A percentile compares a stretch with the other conserved stretches of the same genome.
Evolutionary conservation across 2,329 filamentous ascomycete species (phyloP).

Genomic region (Trichoderma harzianum): DNA sequence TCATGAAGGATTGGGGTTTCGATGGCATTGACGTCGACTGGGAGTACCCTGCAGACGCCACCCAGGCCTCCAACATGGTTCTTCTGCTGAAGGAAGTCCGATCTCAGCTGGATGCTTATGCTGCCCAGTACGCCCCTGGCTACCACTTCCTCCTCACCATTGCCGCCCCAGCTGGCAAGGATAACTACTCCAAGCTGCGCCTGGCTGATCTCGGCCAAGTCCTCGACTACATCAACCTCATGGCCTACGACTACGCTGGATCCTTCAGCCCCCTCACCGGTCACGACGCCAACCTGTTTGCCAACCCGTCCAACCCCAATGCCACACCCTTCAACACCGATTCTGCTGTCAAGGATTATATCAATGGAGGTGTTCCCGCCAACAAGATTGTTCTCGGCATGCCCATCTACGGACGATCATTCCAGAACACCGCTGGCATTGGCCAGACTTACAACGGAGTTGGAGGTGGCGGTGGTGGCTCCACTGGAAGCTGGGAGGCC

Average conservation of each 20-base stretch:
- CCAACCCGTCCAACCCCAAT: constrained; percentile 48
- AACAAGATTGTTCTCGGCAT: constrained; percentile 73
- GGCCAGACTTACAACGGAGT: constrained; percentile 62
- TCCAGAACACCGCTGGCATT: constrained; percentile 53
- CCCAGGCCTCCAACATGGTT: constrained; percentile 44
- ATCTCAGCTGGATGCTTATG: constrained; percentile 47
- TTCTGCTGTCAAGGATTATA: constrained; percentile 63
- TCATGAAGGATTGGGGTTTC: constrained; percentile 71
- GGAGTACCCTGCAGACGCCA: constrained; percentile 38
- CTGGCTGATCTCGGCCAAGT: constrained; percentile 45
- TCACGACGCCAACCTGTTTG: constrained; percentile 70
- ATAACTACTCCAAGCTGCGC: constrained; percentile 48
- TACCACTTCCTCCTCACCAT: constrained; percentile 55
- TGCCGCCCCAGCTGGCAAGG: constrained; percentile 48
- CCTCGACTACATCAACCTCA: constrained; percentile 61
- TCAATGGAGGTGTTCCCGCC: constrained; percentile 57
- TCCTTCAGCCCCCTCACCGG: constrained; percentile 62
- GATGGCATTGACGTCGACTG: constrained; percentile 47
- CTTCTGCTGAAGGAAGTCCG: constrained; percentile 44
- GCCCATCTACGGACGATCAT: constrained; percentile 51
- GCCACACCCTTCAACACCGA: constrained; percentile 69
- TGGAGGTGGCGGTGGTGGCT: constrained; percentile 36
- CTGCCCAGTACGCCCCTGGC: constrained; percentile 39
- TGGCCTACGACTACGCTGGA: constrained; percentile 77
- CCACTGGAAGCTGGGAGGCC: constrained; percentile 64